Evolutionary conservation across 2,329 filamentous ascomycete genomes (phyloP), one percentile per base, ranked within the genome.

Genomic region (Aspergillus sp.): DNA sequence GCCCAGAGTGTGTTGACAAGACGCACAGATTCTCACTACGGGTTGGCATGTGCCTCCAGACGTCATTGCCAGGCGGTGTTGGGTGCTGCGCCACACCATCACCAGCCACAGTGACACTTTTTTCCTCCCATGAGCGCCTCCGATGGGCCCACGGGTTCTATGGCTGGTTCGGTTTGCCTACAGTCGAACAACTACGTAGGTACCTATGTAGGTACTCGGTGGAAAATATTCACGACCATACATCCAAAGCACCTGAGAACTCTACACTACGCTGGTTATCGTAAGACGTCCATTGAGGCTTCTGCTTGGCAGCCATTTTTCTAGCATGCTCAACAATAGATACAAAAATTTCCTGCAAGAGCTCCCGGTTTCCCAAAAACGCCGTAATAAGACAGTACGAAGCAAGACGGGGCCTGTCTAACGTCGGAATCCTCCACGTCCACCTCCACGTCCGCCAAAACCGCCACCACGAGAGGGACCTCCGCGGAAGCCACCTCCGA

Each of bases 321-420:
- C 62, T 47, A 68, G 62, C 62, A 68, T 66, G 64, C 65, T 67
- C 67, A 71, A 66, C 60, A 65, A 63, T 60, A 61, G 59, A 53
- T 62, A 67, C 61, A 62, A 63, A 67, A 65, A 63, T 57, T 68
- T 68, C 66, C 65, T 68, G 64, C 59, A 68, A 65, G 60, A 71
- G 66, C 63, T 68, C 68, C 70, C 67, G 57, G 63, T 66, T 71
- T 69, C 67, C 70, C 69, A 67, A 62, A 19, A 74, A 74, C 72
- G 72, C 72, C 72, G 57, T 65, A 72, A 72, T 63, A 65, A 72
- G 66, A 71, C 66, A 72, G 64, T 64, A 68, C 56, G 49, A 59
- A 53, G 53, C 58, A 55, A 59, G 56, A 61, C 65, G 58, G 58
- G 59, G 48, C 56, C 59, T 60, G 52, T 60, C 56, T 65, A 62